These are phyloP conservation scores for Aspergillus spinulosporus DNA, from an alignment of 2,329 filamentous ascomycete genomes.

Conservation along the genomic window DNA sequence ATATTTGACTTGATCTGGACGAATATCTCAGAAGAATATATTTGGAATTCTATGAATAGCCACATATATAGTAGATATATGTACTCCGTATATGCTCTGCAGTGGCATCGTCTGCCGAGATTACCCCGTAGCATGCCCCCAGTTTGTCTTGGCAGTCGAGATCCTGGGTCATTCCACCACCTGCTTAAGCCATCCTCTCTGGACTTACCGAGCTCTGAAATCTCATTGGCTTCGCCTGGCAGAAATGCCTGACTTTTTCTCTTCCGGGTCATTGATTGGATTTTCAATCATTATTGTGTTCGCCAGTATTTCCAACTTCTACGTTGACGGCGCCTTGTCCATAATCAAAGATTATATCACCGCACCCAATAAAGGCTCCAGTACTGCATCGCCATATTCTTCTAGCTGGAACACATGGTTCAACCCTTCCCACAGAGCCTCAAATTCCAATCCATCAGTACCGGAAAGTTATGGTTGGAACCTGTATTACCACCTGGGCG, in stretches of 20 bases:
- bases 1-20: not conserved
- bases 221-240: not conserved
- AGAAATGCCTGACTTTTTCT: slow-evolving; percentile 11
- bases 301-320: slow-evolving; percentile 8
- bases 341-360: slow-evolving; percentile 1
- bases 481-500: slow-evolving; percentile 55
- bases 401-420: slow-evolving; percentile 27
- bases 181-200: not conserved
- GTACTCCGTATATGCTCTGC: not conserved
- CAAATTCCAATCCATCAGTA: not conserved
- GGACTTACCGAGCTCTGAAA: not conserved
- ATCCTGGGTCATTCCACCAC: not conserved
- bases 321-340: slow-evolving; percentile 1
- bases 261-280: slow-evolving; percentile 5
- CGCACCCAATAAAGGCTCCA: not conserved
- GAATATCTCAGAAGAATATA: not conserved
- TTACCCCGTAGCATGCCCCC: not conserved
- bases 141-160: slow-evolving; percentile 8
- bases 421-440: slow-evolving; percentile 11
- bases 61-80: no score
- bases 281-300: slow-evolving; percentile 16
- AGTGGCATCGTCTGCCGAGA: not conserved
- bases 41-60: not conserved
- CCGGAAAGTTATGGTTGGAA: slow-evolving; percentile 44
- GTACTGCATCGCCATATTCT: slow-evolving; percentile 13